phyloP scores from a whole-genome alignment of 179 eudicot genomes.

The Actinidia chinensis region DNA sequence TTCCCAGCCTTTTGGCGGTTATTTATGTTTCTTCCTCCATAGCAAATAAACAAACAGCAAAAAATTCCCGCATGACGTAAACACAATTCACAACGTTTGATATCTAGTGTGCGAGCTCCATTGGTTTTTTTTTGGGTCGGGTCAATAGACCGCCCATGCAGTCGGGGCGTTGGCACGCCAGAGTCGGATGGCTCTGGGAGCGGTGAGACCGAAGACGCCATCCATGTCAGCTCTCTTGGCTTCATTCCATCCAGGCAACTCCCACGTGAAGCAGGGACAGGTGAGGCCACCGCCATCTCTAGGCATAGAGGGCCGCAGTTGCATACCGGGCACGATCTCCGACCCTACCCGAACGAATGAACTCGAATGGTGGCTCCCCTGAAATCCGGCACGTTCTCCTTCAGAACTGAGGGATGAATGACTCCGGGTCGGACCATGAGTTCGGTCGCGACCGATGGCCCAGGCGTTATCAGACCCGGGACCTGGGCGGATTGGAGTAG shows the following conservation, averaged over 20 bases:
- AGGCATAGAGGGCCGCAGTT: slow-evolving; percentile 55
- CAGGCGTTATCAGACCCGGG: slow-evolving; percentile 54
- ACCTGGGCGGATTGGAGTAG: slow-evolving; percentile 43
- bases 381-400: slow-evolving; percentile 52
- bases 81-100: too few relatives aligned
- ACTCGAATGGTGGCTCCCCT: slow-evolving; percentile 55
- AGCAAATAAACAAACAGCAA: background rate
- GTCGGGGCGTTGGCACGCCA: slow-evolving; percentile 55
- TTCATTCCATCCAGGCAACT: slow-evolving; percentile 65
- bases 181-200: slow-evolving; percentile 56
- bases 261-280: slow-evolving; percentile 57
- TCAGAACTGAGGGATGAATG: slow-evolving; percentile 45
- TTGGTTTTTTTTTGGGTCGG: slow-evolving; percentile 13
- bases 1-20: background rate
- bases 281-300: slow-evolving; percentile 59
- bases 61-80: background rate
- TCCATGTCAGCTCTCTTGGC: slow-evolving; percentile 48
- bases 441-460: slow-evolving; percentile 58
- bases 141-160: slow-evolving; percentile 38
- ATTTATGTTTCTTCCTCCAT: background rate
- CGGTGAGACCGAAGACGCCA: slow-evolving; percentile 65
- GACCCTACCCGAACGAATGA: slow-evolving; percentile 73
- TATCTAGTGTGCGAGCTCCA: background rate
- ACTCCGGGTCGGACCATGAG: slow-evolving; percentile 49
- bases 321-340: slow-evolving; percentile 78